Evolutionary conservation across 495 filamentous ascomycete species (phyloP).

Genomic region (Astrothelium macrocarpum): DNA sequence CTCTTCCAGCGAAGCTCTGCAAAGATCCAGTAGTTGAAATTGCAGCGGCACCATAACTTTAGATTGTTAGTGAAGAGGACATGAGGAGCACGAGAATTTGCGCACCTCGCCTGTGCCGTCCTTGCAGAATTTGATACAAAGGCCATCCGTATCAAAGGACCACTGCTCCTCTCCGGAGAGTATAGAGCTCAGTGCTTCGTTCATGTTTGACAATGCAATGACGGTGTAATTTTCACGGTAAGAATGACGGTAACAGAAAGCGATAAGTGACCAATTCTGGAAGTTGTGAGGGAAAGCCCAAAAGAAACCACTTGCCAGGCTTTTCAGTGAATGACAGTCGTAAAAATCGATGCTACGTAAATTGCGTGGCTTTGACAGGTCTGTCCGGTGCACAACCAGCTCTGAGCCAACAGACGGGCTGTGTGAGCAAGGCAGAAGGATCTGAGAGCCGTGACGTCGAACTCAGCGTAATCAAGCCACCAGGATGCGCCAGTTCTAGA

Average conservation of each 20-base stretch:
- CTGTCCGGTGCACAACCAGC: background rate
- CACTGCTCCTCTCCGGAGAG: slow-evolving; percentile 22
- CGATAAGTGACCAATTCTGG: background rate
- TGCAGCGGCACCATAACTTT: slow-evolving; percentile 23
- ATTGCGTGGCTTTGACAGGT: background rate
- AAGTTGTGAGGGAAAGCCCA: background rate
- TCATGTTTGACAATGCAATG: slow-evolving; percentile 5
- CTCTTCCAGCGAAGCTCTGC: slow-evolving; percentile 26
- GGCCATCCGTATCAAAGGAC: background rate
- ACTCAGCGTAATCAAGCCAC: background rate
- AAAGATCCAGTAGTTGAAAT: slow-evolving; percentile 22
- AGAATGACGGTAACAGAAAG: background rate
- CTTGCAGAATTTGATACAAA: background rate
- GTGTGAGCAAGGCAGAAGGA: background rate
- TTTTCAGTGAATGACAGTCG: background rate
- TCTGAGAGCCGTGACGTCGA: background rate
- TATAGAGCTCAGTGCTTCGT: slow-evolving; percentile 17
- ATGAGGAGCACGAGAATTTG: background rate
- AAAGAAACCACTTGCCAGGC: background rate
- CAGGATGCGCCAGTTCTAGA: background rate
- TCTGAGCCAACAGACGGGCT: slow-evolving; percentile 1
- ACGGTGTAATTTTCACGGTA: background rate
- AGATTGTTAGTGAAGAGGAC: slow-evolving; percentile 13
- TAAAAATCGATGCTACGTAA: background rate
- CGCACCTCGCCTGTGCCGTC: slow-evolving; percentile 27